Conservation (phyloP, 768 basidiomycete genomes). For the Melanogaster broomeanus region DNA sequence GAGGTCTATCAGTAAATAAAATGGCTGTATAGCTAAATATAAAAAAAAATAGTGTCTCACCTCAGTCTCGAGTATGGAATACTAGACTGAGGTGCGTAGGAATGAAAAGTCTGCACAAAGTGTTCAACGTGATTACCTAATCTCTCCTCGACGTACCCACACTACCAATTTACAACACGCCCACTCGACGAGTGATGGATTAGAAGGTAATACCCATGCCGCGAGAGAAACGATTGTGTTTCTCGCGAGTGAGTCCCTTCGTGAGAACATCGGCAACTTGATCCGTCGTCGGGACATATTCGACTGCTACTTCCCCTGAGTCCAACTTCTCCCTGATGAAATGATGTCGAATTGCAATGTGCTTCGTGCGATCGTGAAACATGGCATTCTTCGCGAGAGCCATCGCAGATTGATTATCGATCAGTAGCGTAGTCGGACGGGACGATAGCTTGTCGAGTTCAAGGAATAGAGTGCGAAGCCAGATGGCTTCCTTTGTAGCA, state of each 20-base stretch:
- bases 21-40: no score
- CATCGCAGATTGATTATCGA: no score
- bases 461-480: no score
- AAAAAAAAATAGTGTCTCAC: no score
- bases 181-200: not conserved
- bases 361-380: not conserved
- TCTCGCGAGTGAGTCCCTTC: conserved; percentile 13
- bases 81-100: no score
- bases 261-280: conserved; percentile 32
- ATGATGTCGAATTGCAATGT: conserved; percentile 1
- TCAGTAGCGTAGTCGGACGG: conserved; percentile 13
- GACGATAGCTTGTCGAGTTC: conserved; percentile 17
- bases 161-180: not conserved
- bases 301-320: no score
- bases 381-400: no score
- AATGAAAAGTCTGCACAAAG: no score
- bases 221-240: not conserved
- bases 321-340: conserved; percentile 1
- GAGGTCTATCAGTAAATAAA: no score
- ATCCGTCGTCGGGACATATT: conserved; percentile 22
- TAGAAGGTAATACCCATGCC: conserved; percentile 2
- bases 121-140: no score
- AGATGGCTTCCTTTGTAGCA: conserved; percentile 20
- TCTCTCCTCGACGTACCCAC: no score
- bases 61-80: no score